Conservation (phyloP, 805 yeast genomes). For the Candida tallmaniae region DNA sequence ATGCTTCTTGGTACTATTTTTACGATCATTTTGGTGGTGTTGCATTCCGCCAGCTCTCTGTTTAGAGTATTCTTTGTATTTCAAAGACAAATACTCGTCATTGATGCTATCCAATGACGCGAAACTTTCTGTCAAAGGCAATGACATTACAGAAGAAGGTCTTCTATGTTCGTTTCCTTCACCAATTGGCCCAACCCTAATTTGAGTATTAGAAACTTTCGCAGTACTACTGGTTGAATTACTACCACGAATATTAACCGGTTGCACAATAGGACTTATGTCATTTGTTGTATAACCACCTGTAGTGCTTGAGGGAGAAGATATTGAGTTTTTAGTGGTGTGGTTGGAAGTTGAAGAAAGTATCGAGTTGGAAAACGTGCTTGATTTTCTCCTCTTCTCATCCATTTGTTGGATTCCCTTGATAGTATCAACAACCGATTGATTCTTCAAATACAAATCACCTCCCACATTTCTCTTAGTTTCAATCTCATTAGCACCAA, state of each 20-base stretch:
- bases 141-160: slow-evolving; percentile 65
- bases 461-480: slow-evolving; percentile 44
- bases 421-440: slow-evolving; percentile 38
- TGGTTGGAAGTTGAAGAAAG: slow-evolving; percentile 11
- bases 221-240: not conserved
- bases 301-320: slow-evolving; percentile 3
- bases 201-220: slow-evolving; percentile 5
- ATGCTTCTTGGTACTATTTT: too few species aligned
- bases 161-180: slow-evolving; percentile 18
- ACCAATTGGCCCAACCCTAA: slow-evolving; percentile 34
- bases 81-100: slow-evolving; percentile 46
- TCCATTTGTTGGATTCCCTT: slow-evolving; percentile 40
- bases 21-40: slow-evolving; percentile 5
- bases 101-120: slow-evolving; percentile 73
- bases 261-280: slow-evolving; percentile 5
- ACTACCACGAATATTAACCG: slow-evolving; percentile 10
- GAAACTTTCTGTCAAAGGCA: slow-evolving; percentile 69
- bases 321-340: slow-evolving; percentile 17
- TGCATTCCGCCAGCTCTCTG: too few species aligned
- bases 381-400: slow-evolving; percentile 33
- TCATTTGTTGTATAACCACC: slow-evolving; percentile 1
- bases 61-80: slow-evolving; percentile 30
- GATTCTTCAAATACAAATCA: slow-evolving; percentile 39
- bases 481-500: slow-evolving; percentile 39
- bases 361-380: slow-evolving; percentile 15